These are phyloP conservation scores for Ruellia speciosa DNA, from an alignment of 305 asterid species.

Conservation along the genomic window DNA sequence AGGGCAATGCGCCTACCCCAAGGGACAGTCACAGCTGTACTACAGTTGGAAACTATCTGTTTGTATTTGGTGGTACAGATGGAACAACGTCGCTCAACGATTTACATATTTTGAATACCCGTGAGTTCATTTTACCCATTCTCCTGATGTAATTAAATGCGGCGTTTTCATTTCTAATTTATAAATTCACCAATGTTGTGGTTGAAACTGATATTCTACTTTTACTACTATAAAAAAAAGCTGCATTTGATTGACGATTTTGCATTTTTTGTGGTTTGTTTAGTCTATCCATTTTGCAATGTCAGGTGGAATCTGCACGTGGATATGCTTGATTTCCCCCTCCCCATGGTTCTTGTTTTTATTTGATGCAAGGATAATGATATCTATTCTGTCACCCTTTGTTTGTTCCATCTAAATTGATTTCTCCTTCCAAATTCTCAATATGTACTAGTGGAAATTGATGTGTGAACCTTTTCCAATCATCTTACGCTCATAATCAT, in stretches of 20 bases:
- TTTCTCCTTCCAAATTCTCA: too few species aligned
- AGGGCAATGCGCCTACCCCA: conserved; percentile 67
- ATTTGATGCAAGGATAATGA: too few species aligned
- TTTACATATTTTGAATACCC: conserved; percentile 66
- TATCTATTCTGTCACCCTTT: too few species aligned
- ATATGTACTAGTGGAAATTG: too few species aligned
- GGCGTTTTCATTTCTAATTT: too few species aligned
- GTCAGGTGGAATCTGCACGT: neutral
- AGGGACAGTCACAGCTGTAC: conserved; percentile 98
- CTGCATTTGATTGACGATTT: neutral
- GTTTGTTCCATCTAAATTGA: too few species aligned
- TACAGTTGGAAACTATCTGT: conserved; percentile 72
- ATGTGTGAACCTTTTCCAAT: neutral
- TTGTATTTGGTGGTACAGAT: conserved; percentile 90
- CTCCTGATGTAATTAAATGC: neutral
- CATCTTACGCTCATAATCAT: neutral
- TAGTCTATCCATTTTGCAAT: neutral
- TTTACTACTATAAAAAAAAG: neutral
- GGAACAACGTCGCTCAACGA: conserved; percentile 80
- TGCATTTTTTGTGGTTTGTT: neutral
- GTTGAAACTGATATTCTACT: neutral
- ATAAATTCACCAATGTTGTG: neutral
- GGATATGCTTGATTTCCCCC: neutral
- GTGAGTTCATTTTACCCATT: conserved; percentile 36
- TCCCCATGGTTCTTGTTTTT: too few species aligned